Base-by-base conservation (phyloP, 352 stramenopile genomes). In the Pythium sp. region DNA sequence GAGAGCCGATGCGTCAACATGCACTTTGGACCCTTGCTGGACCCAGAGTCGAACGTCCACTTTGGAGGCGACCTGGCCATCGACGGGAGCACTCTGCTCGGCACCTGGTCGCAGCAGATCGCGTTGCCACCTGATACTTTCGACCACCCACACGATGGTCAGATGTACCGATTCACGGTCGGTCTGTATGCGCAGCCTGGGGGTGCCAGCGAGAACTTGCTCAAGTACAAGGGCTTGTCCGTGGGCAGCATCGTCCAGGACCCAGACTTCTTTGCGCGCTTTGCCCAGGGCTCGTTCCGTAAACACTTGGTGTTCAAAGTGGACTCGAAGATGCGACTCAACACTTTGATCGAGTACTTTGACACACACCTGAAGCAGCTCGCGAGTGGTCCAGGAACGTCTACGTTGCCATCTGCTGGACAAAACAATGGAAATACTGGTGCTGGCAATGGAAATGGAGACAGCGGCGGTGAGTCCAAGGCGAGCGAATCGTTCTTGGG, bases 171-270 rank as follows among this genome's bases (percentile, higher is more conserved):
- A 20, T 84, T 90, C 30, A 80, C 81, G 0, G 74, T 91, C 14
- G 86, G 84, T 0, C 71, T 94, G 28, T 94, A 94, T 34, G 80
- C 82, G 24, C 84, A 94, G 60, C 78, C 86, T 7, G 80, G 76
- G 32, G 76, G 72, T 5, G 78, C 82, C 3, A 89, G 78, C 59
- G 83, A 91, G 55, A 75, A 75, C 20, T 68, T 94, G 49, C 74
- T 94, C 32, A 92, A 91, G 73, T 94, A 91, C 72, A 94, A 94
- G 67, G 86, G 86, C 0, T 65, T 93, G 12, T 93, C 84, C 0
- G 79, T 93, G 11, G 86, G 86, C 12, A 93, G 86, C 61, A 89
- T 94, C 46, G 64, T 91, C 0, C 80, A 92, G 41, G 83, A 94
- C 57, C 84, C 82, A 0, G 80, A 94, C 66, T 94, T 91, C 65